These are phyloP conservation scores for Nothopassalora personata DNA, from an alignment of 2,329 filamentous ascomycete genomes.

Conservation along the genomic window DNA sequence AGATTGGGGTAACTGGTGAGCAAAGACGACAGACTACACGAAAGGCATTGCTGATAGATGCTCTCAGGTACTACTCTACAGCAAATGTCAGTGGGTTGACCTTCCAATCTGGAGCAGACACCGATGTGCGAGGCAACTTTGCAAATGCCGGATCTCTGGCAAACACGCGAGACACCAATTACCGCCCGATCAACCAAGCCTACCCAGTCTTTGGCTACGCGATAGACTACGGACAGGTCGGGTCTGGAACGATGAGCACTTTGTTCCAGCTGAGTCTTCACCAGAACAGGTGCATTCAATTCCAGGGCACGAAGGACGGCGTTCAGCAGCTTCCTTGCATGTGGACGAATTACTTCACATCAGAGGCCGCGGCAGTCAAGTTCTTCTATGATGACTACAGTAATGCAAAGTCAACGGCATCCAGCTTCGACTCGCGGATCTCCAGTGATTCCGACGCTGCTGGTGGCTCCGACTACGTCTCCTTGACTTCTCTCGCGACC, in stretches of 20 bases:
- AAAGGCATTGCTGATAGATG: not conserved
- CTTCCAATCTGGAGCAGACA: constrained; percentile 44
- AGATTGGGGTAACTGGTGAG: constrained; percentile 7
- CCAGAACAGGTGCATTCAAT: constrained; percentile 49
- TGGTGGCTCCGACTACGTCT: constrained; percentile 45
- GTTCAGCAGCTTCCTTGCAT: constrained; percentile 40
- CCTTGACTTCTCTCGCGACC: constrained; percentile 46
- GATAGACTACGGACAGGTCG: constrained; percentile 45
- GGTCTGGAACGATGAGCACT: constrained; percentile 32
- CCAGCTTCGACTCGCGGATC: constrained; percentile 41
- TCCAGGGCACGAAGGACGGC: constrained; percentile 34
- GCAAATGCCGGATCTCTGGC: constrained; percentile 36
- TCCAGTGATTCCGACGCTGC: constrained; percentile 41
- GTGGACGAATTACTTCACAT: constrained; percentile 48
- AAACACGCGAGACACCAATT: constrained; percentile 43
- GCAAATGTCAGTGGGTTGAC: constrained; percentile 39
- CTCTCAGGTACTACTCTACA: constrained; percentile 44
- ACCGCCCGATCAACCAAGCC: constrained; percentile 42
- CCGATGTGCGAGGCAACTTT: constrained; percentile 45
- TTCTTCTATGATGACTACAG: constrained; percentile 48
- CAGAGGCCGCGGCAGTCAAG: constrained; percentile 39
- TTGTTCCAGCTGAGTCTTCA: constrained; percentile 49
- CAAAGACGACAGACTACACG: not conserved
- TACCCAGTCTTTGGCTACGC: constrained; percentile 53
- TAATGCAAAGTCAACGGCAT: constrained; percentile 33